Percentiles rank a stretch among this genome's conserved stretches.
These are phyloP conservation scores for Achlya hypogyna DNA, from an alignment of 352 stramenopile species.

Conservation along the genomic window DNA sequence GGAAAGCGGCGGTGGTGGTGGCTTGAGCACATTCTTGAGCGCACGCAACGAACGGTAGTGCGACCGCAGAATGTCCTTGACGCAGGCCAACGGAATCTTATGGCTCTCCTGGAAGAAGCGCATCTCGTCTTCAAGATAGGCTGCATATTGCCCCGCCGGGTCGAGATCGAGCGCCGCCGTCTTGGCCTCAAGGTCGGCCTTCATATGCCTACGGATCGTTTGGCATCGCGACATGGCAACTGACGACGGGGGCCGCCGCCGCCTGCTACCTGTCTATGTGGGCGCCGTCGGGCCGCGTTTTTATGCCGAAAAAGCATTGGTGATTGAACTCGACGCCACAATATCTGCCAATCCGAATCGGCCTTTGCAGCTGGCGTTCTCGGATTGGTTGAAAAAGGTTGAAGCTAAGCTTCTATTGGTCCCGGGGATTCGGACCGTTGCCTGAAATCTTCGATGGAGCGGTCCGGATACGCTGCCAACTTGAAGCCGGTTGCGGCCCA, in stretches of 20 bases:
- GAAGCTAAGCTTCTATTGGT: no score
- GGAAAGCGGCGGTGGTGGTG: constrained; percentile 8
- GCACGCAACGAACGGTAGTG: constrained; percentile 15
- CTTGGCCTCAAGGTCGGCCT: not conserved
- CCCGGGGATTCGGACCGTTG: no score
- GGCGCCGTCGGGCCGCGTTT: not conserved
- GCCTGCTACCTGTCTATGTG: not conserved
- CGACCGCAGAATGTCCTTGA: constrained; percentile 1
- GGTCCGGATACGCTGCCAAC: not conserved
- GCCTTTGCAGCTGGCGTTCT: no score
- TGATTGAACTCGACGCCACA: not conserved
- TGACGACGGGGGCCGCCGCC: not conserved
- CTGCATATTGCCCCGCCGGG: not conserved
- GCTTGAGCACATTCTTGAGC: constrained; percentile 6
- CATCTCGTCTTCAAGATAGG: constrained; percentile 1
- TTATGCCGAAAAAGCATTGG: constrained; percentile 10
- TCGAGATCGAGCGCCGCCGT: not conserved
- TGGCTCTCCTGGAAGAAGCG: constrained; percentile 8
- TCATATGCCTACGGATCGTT: constrained; percentile 16
- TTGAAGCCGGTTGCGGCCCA: not conserved
- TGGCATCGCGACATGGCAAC: constrained; percentile 17
- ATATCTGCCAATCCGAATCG: no score
- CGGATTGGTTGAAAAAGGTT: no score
- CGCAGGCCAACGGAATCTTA: constrained; percentile 7
- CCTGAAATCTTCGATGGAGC: no score